phyloP scores from a whole-genome alignment of 306 rosid genomes.

The Sicyos baderoa region DNA sequence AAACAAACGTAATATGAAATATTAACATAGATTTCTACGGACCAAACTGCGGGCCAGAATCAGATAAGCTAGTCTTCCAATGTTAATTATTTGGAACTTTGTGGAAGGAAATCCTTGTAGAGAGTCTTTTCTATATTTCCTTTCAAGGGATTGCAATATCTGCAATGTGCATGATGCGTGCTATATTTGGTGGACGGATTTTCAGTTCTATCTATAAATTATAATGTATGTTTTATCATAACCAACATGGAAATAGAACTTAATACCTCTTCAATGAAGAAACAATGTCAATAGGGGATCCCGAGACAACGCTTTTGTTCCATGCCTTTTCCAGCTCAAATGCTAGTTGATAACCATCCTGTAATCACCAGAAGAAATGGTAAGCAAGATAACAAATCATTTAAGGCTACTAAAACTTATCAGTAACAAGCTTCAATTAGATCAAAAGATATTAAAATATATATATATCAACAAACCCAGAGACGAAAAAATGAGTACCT shows the following conservation, averaged over 20 bases:
- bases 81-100: too few relatives aligned
- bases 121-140: too few relatives aligned
- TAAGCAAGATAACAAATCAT: not conserved
- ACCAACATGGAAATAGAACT: too few relatives aligned
- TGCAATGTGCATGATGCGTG: too few relatives aligned
- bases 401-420: not conserved
- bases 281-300: conserved; percentile 48
- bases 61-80: not conserved
- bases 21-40: too few relatives aligned
- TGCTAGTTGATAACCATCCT: conserved; percentile 93
- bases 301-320: conserved; percentile 43
- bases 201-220: too few relatives aligned
- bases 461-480: not conserved
- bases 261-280: conserved; percentile 64
- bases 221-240: too few relatives aligned
- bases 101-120: too few relatives aligned
- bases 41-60: not conserved
- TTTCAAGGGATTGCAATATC: too few relatives aligned
- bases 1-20: too few relatives aligned
- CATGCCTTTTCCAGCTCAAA: conserved; percentile 64
- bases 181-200: too few relatives aligned
- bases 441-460: not conserved
- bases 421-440: not conserved
- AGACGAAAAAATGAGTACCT: conserved; percentile 33
- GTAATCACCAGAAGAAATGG: conserved; percentile 25